Conservation (phyloP, 2,329 filamentous ascomycete species). For the Aspergillus neotritici region DNA sequence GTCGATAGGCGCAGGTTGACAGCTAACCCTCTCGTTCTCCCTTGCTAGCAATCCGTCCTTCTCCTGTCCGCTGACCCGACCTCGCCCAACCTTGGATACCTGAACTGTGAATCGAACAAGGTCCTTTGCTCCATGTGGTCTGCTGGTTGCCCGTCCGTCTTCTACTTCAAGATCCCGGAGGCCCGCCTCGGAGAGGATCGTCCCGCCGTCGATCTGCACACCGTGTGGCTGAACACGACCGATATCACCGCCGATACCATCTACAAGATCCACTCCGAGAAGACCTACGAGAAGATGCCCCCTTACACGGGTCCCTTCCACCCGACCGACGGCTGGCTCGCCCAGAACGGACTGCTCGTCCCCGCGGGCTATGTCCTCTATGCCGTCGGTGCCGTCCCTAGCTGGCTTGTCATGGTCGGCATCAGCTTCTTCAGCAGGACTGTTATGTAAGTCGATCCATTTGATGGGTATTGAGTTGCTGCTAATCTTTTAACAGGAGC, state of each 20-base stretch:
- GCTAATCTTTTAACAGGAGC: conserved; percentile 18
- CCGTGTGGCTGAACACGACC: conserved; percentile 53
- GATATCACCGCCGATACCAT: conserved; percentile 53
- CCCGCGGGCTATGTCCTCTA: conserved; percentile 54
- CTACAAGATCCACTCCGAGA: conserved; percentile 52
- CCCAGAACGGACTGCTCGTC: conserved; percentile 48
- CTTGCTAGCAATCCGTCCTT: conserved; percentile 45
- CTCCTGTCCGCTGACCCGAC: conserved; percentile 50
- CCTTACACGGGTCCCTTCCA: conserved; percentile 57
- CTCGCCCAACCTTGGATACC: conserved; percentile 51
- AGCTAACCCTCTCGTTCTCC: conserved; percentile 7
- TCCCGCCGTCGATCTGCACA: conserved; percentile 49
- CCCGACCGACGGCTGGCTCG: conserved; percentile 55
- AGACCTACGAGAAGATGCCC: conserved; percentile 48
- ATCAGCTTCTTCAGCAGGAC: conserved; percentile 57
- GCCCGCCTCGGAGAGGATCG: conserved; percentile 49
- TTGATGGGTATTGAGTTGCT: neutral
- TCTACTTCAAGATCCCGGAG: conserved; percentile 53
- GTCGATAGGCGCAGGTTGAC: neutral
- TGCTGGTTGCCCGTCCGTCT: conserved; percentile 50
- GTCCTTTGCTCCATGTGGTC: conserved; percentile 59
- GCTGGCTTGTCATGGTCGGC: conserved; percentile 60
- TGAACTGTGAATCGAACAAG: conserved; percentile 56
- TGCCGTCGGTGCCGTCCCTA: conserved; percentile 54
- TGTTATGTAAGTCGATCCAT: conserved; percentile 50